A percentile compares a stretch with the other conserved stretches of the same genome.
Conservation (phyloP, 108 stramenopile species). For the Nitzschia sp. region DNA sequence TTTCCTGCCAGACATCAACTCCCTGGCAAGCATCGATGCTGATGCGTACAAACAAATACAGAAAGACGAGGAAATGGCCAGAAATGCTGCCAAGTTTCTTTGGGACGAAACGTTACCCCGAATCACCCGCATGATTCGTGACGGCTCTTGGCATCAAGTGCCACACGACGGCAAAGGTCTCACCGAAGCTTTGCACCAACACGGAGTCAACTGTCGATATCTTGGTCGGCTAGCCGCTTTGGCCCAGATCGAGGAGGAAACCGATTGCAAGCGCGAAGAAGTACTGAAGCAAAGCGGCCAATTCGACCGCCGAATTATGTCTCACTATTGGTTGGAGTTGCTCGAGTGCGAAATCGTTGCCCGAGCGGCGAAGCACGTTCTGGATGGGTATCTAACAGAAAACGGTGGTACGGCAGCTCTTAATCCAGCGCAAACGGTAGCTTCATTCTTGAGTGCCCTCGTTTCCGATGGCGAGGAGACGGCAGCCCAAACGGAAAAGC, state of each 20-base stretch:
- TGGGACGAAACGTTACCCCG: constrained; percentile 86
- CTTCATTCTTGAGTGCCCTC: constrained; percentile 87
- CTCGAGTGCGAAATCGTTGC: constrained; percentile 97
- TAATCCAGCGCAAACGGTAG: constrained; percentile 76
- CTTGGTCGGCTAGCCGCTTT: constrained; percentile 85
- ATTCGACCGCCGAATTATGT: constrained; percentile 64
- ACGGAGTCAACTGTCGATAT: constrained; percentile 96
- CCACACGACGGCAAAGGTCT: constrained; percentile 83
- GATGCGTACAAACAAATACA: constrained; percentile 58
- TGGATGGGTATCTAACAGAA: constrained; percentile 70
- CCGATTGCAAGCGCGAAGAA: constrained; percentile 52
- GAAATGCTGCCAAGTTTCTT: constrained; percentile 74
- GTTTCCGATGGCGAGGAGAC: constrained; percentile 81
- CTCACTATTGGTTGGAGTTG: constrained; percentile 90
- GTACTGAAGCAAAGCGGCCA: constrained; percentile 40
- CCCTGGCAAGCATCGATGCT: constrained; percentile 57
- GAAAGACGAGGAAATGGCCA: constrained; percentile 84
- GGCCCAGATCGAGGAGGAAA: constrained; percentile 78
- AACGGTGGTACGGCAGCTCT: constrained; percentile 47
- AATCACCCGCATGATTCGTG: constrained; percentile 64
- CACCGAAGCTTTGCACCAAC: constrained; percentile 83
- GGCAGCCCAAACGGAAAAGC: constrained; percentile 75
- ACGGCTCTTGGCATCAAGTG: constrained; percentile 48
- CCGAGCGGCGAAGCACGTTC: constrained; percentile 88
- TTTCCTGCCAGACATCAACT: constrained; percentile 77